These are phyloP conservation scores for Hymenoscyphus infarciens DNA, from an alignment of 2,329 filamentous ascomycete species.

Conservation along the genomic window DNA sequence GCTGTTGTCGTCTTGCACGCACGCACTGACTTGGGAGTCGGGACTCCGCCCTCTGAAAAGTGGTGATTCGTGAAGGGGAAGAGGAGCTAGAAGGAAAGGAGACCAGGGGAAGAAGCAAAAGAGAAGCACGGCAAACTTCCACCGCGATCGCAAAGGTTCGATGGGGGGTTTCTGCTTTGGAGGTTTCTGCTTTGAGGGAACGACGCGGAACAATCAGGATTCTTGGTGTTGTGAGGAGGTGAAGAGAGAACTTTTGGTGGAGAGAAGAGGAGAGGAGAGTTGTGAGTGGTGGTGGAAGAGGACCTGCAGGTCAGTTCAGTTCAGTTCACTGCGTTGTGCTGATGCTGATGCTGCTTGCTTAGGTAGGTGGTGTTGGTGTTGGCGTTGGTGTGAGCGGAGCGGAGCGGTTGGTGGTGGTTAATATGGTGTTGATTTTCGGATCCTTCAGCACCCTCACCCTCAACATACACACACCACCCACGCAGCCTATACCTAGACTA, in stretches of 20 bases:
- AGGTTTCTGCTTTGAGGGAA: too few species aligned
- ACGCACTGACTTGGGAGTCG: conserved; percentile 1
- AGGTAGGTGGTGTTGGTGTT: too few species aligned
- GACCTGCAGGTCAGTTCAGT: not conserved
- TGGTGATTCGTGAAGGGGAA: not conserved
- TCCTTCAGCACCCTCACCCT: not conserved
- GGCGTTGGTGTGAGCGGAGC: too few species aligned
- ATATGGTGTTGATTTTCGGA: too few species aligned
- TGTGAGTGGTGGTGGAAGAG: not conserved
- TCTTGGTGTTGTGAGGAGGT: not conserved
- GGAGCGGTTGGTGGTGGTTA: too few species aligned
- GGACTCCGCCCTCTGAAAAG: not conserved
- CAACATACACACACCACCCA: not conserved
- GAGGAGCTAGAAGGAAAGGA: not conserved
- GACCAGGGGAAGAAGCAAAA: not conserved
- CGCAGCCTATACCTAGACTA: too few species aligned
- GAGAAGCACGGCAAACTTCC: not conserved
- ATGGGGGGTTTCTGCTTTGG: not conserved
- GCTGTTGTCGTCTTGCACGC: not conserved
- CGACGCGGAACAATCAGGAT: not conserved
- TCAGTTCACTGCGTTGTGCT: not conserved
- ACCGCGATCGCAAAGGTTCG: not conserved
- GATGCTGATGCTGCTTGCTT: too few species aligned
- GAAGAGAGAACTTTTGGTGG: not conserved
- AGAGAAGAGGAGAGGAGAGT: not conserved